Evolutionary conservation across 75 land plant genomes (phyloP).

Genomic region (Gnetum montanum): DNA sequence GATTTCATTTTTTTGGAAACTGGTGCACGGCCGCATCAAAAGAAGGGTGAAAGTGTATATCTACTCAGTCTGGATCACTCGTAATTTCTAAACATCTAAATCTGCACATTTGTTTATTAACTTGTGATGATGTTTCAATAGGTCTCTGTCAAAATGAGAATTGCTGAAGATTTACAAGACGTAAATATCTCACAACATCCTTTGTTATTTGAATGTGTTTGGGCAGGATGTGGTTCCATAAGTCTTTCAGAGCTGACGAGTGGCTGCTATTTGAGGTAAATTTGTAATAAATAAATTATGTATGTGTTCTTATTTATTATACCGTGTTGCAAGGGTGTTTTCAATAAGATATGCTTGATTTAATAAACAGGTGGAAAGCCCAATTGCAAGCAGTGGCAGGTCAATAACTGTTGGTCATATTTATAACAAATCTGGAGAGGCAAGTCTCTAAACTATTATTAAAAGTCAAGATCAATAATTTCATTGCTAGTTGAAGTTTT

Average conservation of each 20-base stretch:
- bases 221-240: slow-evolving; percentile 98
- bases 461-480: not conserved
- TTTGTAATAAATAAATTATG: no score
- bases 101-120: no score
- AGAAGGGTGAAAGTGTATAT: slow-evolving; percentile 25
- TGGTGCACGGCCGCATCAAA: slow-evolving; percentile 58
- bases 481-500: no score
- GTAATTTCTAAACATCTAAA: slow-evolving; percentile 34
- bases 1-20: slow-evolving; percentile 55
- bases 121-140: no score
- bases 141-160: no score
- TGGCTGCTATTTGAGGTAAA: slow-evolving; percentile 86
- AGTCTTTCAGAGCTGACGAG: slow-evolving; percentile 86
- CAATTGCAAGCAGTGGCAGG: slow-evolving; percentile 52
- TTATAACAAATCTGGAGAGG: slow-evolving; percentile 83
- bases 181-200: no score
- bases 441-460: no score
- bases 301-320: no score
- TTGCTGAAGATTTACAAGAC: no score
- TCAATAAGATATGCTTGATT: no score
- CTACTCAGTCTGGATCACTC: slow-evolving; percentile 79
- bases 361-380: slow-evolving; percentile 47
- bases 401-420: slow-evolving; percentile 68
- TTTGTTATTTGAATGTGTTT: no score
- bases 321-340: no score